Evolutionary conservation across 1,139 yeast genomes (phyloP).

Genomic region (Zygosaccharomyces sapae): DNA sequence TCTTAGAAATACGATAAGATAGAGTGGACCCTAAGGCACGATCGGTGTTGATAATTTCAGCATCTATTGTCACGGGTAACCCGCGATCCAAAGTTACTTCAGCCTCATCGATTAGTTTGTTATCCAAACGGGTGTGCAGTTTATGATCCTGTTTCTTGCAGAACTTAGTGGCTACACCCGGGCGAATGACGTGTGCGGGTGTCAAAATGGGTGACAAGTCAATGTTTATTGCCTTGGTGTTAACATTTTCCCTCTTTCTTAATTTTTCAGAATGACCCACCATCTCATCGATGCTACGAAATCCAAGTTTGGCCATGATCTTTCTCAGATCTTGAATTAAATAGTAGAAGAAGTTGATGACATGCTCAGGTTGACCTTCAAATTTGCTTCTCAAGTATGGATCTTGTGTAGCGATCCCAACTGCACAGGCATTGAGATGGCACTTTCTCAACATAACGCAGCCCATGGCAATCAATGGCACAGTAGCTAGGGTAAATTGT

Average conservation of each 20-base stretch:
- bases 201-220: constrained; percentile 91
- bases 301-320: constrained; percentile 92
- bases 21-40: constrained; percentile 93
- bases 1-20: constrained; percentile 89
- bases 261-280: constrained; percentile 94
- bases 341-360: constrained; percentile 94
- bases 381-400: constrained; percentile 90
- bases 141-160: constrained; percentile 93
- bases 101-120: constrained; percentile 92
- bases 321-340: constrained; percentile 87
- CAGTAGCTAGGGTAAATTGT: constrained; percentile 97
- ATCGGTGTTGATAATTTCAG: constrained; percentile 90
- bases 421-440: constrained; percentile 92
- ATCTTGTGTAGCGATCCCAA: constrained; percentile 98
- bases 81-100: constrained; percentile 92
- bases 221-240: constrained; percentile 85
- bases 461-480: constrained; percentile 96
- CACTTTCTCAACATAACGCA: constrained; percentile 95
- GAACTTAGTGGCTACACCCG: constrained; percentile 95
- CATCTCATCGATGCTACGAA: constrained; percentile 95
- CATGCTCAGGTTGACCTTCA: constrained; percentile 97
- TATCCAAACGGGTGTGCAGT: constrained; percentile 87
- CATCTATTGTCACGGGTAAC: constrained; percentile 88
- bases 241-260: constrained; percentile 79
- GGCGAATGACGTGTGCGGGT: constrained; percentile 94